These are phyloP conservation scores for Syncephalis plumigaleata DNA, from an alignment of 371 early-diverging fungal genomes.

Conservation along the genomic window DNA sequence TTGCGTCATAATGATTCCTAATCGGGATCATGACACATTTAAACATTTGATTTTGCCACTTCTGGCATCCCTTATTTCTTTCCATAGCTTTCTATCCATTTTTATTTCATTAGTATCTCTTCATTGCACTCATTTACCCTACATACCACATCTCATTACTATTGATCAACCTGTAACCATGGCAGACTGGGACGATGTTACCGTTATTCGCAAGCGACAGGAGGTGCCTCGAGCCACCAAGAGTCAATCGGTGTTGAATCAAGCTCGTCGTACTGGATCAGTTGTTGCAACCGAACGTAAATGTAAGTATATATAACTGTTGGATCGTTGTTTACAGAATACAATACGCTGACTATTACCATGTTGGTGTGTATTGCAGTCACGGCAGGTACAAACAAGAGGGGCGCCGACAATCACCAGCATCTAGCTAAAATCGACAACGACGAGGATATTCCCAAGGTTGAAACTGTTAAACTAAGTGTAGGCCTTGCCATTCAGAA, in stretches of 20 bases:
- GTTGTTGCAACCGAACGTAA: slow-evolving; percentile 55
- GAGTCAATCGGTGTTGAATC: slow-evolving; percentile 49
- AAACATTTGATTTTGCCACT: no score
- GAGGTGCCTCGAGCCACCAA: slow-evolving; percentile 44
- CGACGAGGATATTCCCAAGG: slow-evolving; percentile 66
- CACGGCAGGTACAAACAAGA: slow-evolving; percentile 33
- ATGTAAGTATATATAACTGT: slow-evolving; percentile 10
- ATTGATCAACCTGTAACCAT: no score
- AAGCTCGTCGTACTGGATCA: slow-evolving; percentile 62
- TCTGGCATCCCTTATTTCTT: no score
- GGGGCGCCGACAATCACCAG: slow-evolving; percentile 57
- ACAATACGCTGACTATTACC: slow-evolving; percentile 1
- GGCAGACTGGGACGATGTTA: slow-evolving; percentile 53
- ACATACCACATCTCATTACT: no score
- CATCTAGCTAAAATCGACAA: slow-evolving; percentile 81
- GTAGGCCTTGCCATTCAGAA: slow-evolving; percentile 77
- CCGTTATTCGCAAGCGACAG: slow-evolving; percentile 62
- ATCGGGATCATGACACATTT: no score
- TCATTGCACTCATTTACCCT: no score
- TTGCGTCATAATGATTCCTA: no score
- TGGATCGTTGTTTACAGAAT: not conserved
- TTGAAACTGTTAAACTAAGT: slow-evolving; percentile 47
- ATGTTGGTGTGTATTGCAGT: not conserved
- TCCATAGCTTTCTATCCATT: no score
- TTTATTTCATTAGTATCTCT: no score